Evolutionary conservation across 495 filamentous ascomycete species (phyloP), one percentile per base, ranked within the genome.

Genomic region (Penicillium argentinense): DNA sequence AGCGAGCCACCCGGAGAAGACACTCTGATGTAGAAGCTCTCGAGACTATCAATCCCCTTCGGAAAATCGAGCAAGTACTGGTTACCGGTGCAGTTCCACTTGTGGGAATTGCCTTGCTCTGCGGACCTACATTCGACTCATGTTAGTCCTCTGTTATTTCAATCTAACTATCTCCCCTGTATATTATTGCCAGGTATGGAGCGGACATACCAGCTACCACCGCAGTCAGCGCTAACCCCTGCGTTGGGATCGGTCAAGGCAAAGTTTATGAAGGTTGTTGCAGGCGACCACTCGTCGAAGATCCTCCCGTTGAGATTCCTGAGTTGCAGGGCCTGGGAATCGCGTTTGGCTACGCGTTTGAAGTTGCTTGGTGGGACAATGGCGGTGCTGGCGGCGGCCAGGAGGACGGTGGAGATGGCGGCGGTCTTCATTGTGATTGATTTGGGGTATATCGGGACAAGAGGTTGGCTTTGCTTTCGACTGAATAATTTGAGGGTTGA

Each of bases 221-320:
- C 25, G 23, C 56, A 60, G 14, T 23, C 21, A 12, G 47, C 50
- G 3, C 43, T 28, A 8, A 45, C 21, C 6, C 43, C 43, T 0
- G 37, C 46, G 39, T 56, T 60, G 5, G 56, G 56, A 6, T 60
- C 56, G 4, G 36, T 60, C n/a, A 60, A n/a, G 3, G 29, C n/a
- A 29, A 60, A 50, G 3, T 4, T 14, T 13, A 56, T 24, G 1
- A 44, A 5, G 12, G 39, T 19, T 3, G 29, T 53, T n/a, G 34
- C 28, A 19, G 56, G 56, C 6, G 19, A 16, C 5, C 13, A 38
- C 6, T 55, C 33, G 5, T 13, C 13, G 34, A 50, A 53, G 12
- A 53, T 41, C 6, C 12, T 34, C 6, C 43, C 56, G 4, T 14
- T 18, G 14, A 60, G 27, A 14, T 47, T 30, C 1, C 22, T 39